Evolutionary conservation across 371 early-diverging fungal genomes (phyloP).

Genomic region (Chytridiales sp.): DNA sequence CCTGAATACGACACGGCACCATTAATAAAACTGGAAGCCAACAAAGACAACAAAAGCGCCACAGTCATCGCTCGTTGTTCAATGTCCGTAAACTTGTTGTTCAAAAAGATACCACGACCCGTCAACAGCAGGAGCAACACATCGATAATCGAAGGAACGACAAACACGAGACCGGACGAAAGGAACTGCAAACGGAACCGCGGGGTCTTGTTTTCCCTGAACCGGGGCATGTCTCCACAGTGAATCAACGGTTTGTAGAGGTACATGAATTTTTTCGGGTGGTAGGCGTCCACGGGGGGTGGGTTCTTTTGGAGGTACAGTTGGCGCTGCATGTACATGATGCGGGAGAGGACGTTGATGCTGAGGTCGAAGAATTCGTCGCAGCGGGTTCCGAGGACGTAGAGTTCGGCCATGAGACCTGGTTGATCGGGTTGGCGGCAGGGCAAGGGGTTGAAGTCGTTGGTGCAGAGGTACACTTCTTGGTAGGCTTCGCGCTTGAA

Average conservation of each 20-base stretch:
- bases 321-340: slow-evolving; percentile 1
- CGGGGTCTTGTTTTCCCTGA: neutral
- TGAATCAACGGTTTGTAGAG: slow-evolving; percentile 9
- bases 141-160: slow-evolving; percentile 5
- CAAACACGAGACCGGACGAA: slow-evolving; percentile 6
- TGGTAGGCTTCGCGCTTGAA: slow-evolving; percentile 11
- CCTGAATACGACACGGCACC: neutral
- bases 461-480: neutral
- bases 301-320: neutral
- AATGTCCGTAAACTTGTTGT: neutral
- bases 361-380: slow-evolving; percentile 11
- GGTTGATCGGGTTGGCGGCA: slow-evolving; percentile 7
- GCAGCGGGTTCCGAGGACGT: slow-evolving; percentile 11
- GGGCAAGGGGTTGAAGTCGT: slow-evolving; percentile 13
- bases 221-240: neutral
- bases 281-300: neutral
- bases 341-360: neutral
- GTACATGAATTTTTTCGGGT: slow-evolving; percentile 13
- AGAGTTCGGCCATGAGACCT: slow-evolving; percentile 12
- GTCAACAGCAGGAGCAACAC: slow-evolving; percentile 4
- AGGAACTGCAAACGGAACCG: neutral
- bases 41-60: slow-evolving; percentile 5
- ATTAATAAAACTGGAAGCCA: neutral
- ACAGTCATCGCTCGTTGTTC: slow-evolving; percentile 1
- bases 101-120: slow-evolving; percentile 10